Percentiles rank a stretch among this genome's conserved stretches.
phyloP scores from a whole-genome alignment of 176 grass and related monocot genomes.

The Ampelocalamus luodianensis region DNA sequence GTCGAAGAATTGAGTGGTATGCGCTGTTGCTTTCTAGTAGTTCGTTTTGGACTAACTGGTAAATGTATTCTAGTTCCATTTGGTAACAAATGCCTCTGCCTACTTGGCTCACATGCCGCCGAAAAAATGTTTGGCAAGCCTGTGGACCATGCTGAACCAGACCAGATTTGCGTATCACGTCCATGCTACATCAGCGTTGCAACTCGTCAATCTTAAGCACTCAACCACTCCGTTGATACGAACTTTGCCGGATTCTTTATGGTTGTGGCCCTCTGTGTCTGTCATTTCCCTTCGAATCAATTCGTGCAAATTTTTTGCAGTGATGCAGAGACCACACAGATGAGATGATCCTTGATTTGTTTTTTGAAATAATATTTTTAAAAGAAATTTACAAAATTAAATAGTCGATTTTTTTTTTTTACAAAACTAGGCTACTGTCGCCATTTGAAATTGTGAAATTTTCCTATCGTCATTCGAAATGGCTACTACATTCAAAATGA shows the following conservation, averaged over 20 bases:
- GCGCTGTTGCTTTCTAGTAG: constrained; percentile 9
- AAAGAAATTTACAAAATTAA: no score
- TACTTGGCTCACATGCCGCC: not conserved
- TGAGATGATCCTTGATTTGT: not conserved
- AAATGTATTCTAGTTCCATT: constrained; percentile 14
- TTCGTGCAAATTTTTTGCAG: not conserved
- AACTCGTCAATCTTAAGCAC: constrained; percentile 24
- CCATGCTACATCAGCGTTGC: not conserved
- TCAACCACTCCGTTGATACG: constrained; percentile 8
- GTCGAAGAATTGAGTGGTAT: not conserved
- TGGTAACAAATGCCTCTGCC: constrained; percentile 29
- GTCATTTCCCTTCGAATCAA: constrained; percentile 11
- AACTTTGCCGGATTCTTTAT: not conserved
- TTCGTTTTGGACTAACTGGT: not conserved
- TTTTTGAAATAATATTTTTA: no score
- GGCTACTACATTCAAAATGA: no score
- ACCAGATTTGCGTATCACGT: not conserved
- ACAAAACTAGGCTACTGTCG: no score
- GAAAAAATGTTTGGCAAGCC: not conserved
- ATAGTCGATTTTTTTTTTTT: no score
- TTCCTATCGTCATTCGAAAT: no score
- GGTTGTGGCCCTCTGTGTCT: not conserved
- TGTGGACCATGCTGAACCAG: constrained; percentile 1
- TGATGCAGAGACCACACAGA: not conserved
- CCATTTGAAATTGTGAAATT: no score